Evolutionary conservation across 768 basidiomycete genomes (phyloP).

Genomic region (Mrakia frigida): DNA sequence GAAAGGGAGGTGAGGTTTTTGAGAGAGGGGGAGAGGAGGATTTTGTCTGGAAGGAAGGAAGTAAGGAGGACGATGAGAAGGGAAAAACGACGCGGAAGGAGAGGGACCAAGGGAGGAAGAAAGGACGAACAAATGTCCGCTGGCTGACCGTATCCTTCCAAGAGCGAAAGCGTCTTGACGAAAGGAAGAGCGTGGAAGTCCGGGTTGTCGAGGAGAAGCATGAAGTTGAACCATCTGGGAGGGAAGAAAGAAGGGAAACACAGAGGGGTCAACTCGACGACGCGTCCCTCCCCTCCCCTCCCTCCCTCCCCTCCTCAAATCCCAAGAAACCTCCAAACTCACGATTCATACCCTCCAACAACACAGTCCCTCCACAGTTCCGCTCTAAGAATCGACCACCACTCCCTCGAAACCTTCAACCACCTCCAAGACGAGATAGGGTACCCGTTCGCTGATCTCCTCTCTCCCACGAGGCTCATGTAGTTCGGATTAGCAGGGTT

Average conservation of each 20-base stretch:
- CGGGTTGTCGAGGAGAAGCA: neutral
- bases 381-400: slow-evolving; percentile 35
- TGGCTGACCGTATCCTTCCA: slow-evolving; percentile 14
- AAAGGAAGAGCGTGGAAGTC: slow-evolving; percentile 25
- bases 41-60: neutral
- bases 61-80: neutral
- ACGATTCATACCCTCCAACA: slow-evolving; percentile 30
- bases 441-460: slow-evolving; percentile 37
- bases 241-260: no score
- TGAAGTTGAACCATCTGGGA: neutral
- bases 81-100: neutral
- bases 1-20: slow-evolving; percentile 19
- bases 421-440: slow-evolving; percentile 39
- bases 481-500: slow-evolving; percentile 37
- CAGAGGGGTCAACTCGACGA: neutral
- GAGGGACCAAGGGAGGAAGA: no score
- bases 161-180: slow-evolving; percentile 20
- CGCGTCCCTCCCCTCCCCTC: neutral
- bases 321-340: neutral
- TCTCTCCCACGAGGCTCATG: slow-evolving; percentile 36
- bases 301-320: neutral
- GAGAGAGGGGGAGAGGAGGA: slow-evolving; percentile 3
- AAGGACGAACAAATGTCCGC: slow-evolving; percentile 27
- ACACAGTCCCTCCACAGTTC: slow-evolving; percentile 36
- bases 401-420: slow-evolving; percentile 36